Evolutionary conservation across 345 rosid species (phyloP).

Genomic region (Populus ilicifolia): DNA sequence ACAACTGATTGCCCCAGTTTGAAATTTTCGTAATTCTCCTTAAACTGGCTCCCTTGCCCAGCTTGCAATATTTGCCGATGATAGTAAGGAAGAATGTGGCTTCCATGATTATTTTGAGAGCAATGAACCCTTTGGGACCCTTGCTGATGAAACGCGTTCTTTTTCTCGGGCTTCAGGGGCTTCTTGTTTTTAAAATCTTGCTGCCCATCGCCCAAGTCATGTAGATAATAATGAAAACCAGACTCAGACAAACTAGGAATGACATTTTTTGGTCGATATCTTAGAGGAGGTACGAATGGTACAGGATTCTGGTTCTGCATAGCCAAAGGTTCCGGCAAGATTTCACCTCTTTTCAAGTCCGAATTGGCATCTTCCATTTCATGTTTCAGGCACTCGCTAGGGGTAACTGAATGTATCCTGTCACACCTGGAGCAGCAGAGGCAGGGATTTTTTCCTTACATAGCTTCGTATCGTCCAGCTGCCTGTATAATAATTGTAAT

Average conservation of each 20-base stretch:
- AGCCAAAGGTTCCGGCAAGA: background rate
- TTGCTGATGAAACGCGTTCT: background rate
- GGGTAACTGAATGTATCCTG: background rate
- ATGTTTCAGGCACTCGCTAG: background rate
- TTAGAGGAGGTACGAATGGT: slow-evolving; percentile 12
- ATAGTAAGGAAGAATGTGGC: background rate
- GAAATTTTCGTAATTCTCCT: background rate
- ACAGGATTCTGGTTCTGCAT: background rate
- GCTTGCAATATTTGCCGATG: background rate
- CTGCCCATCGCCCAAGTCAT: background rate
- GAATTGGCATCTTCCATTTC: background rate
- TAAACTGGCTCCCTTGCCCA: background rate
- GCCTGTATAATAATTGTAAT: background rate
- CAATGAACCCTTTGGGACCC: background rate
- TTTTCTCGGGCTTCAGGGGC: background rate
- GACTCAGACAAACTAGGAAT: background rate
- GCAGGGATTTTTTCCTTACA: background rate
- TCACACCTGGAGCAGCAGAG: background rate
- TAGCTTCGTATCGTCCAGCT: background rate
- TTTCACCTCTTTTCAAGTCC: background rate
- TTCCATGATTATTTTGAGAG: background rate
- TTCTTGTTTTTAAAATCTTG: background rate
- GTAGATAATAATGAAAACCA: background rate
- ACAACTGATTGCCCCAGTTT: background rate
- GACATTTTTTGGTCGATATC: slow-evolving; percentile 23